A percentile compares a stretch with the other conserved stretches of the same genome.
Evolutionary conservation across 768 basidiomycete genomes (phyloP).

Genomic region (Tulasnella sp.): DNA sequence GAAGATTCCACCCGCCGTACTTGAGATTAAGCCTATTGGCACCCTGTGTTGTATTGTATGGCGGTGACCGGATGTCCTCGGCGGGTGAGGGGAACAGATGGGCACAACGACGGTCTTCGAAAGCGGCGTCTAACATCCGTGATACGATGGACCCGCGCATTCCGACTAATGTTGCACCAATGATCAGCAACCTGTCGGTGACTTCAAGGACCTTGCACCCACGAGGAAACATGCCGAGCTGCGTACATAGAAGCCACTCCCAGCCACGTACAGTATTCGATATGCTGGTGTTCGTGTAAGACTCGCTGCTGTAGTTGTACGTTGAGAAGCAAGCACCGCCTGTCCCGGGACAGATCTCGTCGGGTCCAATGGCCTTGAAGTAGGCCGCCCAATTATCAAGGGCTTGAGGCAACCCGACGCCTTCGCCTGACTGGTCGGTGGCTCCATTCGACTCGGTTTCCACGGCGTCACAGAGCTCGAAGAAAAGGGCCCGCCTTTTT

Average conservation of each 20-base stretch:
- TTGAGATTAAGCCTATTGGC: not conserved
- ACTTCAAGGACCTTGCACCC: not conserved
- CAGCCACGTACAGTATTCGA: conserved; percentile 2
- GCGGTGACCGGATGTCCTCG: not conserved
- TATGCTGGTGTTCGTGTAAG: conserved; percentile 16
- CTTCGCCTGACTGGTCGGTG: not conserved
- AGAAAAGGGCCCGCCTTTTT: not conserved
- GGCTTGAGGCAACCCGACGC: conserved; percentile 14
- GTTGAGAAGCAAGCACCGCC: conserved; percentile 29
- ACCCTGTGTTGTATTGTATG: not conserved
- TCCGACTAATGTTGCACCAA: not conserved
- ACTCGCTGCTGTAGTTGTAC: conserved; percentile 12
- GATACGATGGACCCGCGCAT: conserved; percentile 13
- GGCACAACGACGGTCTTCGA: not conserved
- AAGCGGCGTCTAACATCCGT: not conserved
- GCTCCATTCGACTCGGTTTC: conserved; percentile 13
- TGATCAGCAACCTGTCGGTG: no score
- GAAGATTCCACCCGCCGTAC: conserved; percentile 28
- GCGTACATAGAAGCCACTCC: conserved; percentile 22
- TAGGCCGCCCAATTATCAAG: conserved; percentile 19
- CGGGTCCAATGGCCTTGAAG: conserved; percentile 12
- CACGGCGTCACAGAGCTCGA: conserved; percentile 33
- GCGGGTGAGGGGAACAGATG: not conserved
- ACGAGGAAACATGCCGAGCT: conserved; percentile 24
- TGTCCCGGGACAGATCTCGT: conserved; percentile 2